phyloP scores from a whole-genome alignment of 257 asterid species.

The Solanum piurae region DNA sequence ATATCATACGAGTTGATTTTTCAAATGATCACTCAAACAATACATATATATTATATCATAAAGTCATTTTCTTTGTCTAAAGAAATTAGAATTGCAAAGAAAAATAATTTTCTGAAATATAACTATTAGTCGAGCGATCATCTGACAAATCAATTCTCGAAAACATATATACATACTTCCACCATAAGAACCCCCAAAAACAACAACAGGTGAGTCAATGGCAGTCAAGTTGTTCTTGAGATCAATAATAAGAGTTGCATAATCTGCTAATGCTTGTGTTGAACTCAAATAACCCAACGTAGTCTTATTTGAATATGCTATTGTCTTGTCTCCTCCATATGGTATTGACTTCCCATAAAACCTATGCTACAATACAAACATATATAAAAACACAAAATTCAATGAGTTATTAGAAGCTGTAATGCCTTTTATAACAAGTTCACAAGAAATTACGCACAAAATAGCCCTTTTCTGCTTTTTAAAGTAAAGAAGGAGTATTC shows the following conservation, averaged over 20 bases:
- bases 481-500: not conserved
- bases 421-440: not conserved
- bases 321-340: constrained; percentile 42
- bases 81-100: no score
- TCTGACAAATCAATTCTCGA: not conserved
- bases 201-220: constrained; percentile 59
- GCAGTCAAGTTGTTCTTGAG: constrained; percentile 66
- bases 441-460: not conserved
- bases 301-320: constrained; percentile 54
- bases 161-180: constrained; percentile 48
- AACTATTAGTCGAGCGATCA: not conserved
- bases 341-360: constrained; percentile 84
- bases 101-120: not conserved
- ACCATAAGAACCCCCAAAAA: constrained; percentile 92
- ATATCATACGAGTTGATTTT: not conserved
- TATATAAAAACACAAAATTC: not conserved
- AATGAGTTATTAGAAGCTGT: not conserved
- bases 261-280: constrained; percentile 85
- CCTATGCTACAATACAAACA: constrained; percentile 55
- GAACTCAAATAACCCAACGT: constrained; percentile 81
- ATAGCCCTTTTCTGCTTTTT: not conserved
- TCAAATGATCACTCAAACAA: not conserved
- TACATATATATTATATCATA: not conserved
- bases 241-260: constrained; percentile 63
- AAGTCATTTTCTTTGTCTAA: accelerated